Base-by-base conservation (phyloP, 164 flowering plant genomes). In the Warburgia ugandensis region DNA sequence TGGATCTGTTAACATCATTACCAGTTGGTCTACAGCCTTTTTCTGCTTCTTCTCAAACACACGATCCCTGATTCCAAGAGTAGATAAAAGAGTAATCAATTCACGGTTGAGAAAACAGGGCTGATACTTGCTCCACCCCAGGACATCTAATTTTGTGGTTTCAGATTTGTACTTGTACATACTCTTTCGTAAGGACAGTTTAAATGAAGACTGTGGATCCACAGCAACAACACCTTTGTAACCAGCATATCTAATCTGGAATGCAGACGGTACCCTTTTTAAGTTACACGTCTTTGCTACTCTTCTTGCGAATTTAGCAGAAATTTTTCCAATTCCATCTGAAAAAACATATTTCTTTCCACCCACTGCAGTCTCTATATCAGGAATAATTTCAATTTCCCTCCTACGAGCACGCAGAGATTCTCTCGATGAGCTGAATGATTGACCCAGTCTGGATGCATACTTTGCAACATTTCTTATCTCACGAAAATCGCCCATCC, bases 281-380 rank as follows among this genome's bases (percentile, higher is more conserved):
- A 67, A 37, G 16, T 68, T 79, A 61, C 91, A 88, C 63, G 85
- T 88, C n/a, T 0, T 30, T 2, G 98, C 94, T 45, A 92, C 94
- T 54, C 26, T 63, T 20, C 25, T 29, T 25, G 96, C 98, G 68
- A 92, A 80, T 0, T 67, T 71, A 37, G 67, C 70, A 20, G 98
- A 87, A 59, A 92, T 88, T 56, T 81, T 88, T 48, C 98, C 98
- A 54, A 92, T 88, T 17, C 98, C 96, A 77, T 92, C 98, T 23
- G 98, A 92, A 54, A 88, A 92, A 21, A 60, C 49, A 55, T 85
- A 87, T 21, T 36, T 58, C 10, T 17, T 58, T 36, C 65, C 71
- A 27, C 37, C 41, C 6, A 22, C 21, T 45, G 20, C 38, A 35
- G 57, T 50, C 57, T 69, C 68, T 19, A 81, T 41, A 59, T 92